Conservation (phyloP, 345 rosid genomes). For the Microthlaspi erraticum region DNA sequence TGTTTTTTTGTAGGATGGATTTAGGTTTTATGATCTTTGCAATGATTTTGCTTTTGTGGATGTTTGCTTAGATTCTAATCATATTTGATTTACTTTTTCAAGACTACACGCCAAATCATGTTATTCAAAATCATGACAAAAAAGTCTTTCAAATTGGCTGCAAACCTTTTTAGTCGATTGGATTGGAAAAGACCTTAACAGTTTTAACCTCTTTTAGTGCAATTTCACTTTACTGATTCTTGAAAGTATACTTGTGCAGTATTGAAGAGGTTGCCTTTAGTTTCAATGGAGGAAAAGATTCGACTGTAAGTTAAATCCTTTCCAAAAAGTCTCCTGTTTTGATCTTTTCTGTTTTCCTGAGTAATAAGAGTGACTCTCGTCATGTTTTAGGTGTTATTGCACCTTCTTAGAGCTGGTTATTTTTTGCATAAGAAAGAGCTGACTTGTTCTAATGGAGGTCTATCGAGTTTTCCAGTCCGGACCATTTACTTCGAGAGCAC, state of each 20-base stretch:
- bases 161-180: background rate
- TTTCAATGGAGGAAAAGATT: conserved; percentile 99
- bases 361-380: conserved; percentile 32
- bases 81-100: background rate
- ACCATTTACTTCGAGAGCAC: conserved; percentile 92
- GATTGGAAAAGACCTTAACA: background rate
- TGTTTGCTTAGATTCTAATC: conserved; percentile 10
- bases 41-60: conserved; percentile 1
- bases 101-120: no score
- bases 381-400: conserved; percentile 79
- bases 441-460: conserved; percentile 64
- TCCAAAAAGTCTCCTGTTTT: conserved; percentile 22
- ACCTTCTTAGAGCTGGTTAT: conserved; percentile 93
- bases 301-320: conserved; percentile 69
- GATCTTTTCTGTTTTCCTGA: background rate
- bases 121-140: no score
- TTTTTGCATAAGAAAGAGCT: conserved; percentile 68
- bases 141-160: conserved; percentile 4
- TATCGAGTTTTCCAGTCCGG: conserved; percentile 71
- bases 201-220: background rate
- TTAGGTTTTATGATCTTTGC: background rate
- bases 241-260: conserved; percentile 52
- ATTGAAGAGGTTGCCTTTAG: conserved; percentile 96
- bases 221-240: conserved; percentile 34
- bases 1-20: background rate